Evolutionary conservation across 306 rosid species (phyloP), one percentile per base, ranked within the genome.

Genomic region (Herpetospermum pedunculosum): DNA sequence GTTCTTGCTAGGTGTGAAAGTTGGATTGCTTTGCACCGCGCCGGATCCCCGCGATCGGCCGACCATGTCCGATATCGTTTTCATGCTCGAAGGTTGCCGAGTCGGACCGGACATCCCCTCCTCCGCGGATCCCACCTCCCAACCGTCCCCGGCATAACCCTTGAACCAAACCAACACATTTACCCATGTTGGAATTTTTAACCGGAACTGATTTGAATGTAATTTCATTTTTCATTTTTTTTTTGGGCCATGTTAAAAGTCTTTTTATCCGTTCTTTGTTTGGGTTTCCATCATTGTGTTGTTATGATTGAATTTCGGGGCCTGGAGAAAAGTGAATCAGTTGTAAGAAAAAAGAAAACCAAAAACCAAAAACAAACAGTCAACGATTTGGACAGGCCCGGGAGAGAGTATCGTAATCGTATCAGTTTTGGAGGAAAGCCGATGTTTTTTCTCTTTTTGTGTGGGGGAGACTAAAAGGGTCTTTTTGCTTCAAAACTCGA

Each of bases 41-140:
- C 97, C 97, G 0, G 97, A 92, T 79, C 97, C 97, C 15, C 84
- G 86, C 4, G 97, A 90, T 50, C 92, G 98, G 10, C 98, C 98
- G 71, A 86, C 97, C 25, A 92, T 92, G 98, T 84, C 92, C 0
- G 98, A 92, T 75, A 88, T 92, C n/a, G 97, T 92, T 54, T 92
- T 92, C 97, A 92, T 92, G 98, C 96, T 92, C 7, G 98, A 92
- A 84, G 98, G 98, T 2, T 92, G 98, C 78, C 92, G 98, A 30
- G 97, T 88, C 10, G 92, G 97, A 9, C 92, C 98, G 0, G 97
- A 92, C 19, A 87, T 88, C 69, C 91, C 93, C 0, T 92, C 98
- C 79, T 92, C 96, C 10, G 96, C 98, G 0, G 92, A 88, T 76
- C 96, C 96, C 57, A 90, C 98, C 59, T 86, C 97, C 57, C 98